Evolutionary conservation across 2,329 filamentous ascomycete species (phyloP), one percentile per base, ranked within the genome.

Genomic region (Venturia oleaginea): DNA sequence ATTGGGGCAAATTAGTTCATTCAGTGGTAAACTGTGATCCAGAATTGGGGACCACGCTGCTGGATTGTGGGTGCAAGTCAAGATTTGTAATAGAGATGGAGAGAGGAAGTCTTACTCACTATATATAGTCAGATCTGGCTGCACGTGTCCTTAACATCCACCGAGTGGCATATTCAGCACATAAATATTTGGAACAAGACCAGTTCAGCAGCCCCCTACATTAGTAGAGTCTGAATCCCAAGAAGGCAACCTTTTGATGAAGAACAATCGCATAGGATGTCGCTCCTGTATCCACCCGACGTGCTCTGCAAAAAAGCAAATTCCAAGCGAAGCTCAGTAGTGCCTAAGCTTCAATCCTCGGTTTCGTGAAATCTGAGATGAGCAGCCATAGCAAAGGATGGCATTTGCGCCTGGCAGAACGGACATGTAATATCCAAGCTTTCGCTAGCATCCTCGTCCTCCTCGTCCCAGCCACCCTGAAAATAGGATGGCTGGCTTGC

Each of bases 341-440:
- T 27, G 22, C 8, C 22, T 48, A 11, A 2, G 2, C 10, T 15
- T 64, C 64, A 63, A 65, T 71, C 74, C 15, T 69, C 73, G 65
- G 77, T 69, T 8, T 71, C 70, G 70, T 85, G 83, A 69, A 80
- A 84, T 30, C 82, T 77, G 46, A 76, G 71, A 70, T 88, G 86
- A 4, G 85, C 84, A 5, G 76, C 69, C 72, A 84, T 77, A 6
- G 85, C 85, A 73, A 87, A 88, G 0, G 72, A 61, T 4, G 85
- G 84, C 68, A 87, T 80, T 3, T 72, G 68, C 61, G 82, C 77
- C 11, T 81, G 82, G 66, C 86, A 88, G 11, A 76, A 68, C 2
- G 76, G 76, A 73, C 80, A 84, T 27, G 68, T 68, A 78, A 34
- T 72, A 68, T 15, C 72, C 71, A 22, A 59, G 37, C 67, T 51